A percentile compares a stretch with the other conserved stretches of the same genome.
Conservation (phyloP, 257 asterid species). For the Voacanga thouarsii region DNA sequence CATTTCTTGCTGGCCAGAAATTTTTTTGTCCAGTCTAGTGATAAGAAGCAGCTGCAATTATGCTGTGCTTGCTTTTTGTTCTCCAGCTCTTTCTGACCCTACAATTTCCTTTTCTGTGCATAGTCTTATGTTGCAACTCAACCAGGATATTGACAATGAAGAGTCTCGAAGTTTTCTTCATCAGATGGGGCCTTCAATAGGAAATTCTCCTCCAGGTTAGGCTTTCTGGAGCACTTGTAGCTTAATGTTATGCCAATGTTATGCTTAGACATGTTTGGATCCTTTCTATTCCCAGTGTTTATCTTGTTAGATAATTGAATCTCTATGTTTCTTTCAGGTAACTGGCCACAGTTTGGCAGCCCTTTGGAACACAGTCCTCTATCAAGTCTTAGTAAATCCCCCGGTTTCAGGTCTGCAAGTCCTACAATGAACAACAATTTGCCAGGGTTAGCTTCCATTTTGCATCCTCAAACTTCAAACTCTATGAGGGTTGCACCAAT, state of each 20-base stretch:
- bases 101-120: slow-evolving; percentile 2
- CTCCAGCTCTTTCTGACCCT: background rate
- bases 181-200: slow-evolving; percentile 48
- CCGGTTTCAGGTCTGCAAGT: slow-evolving; percentile 36
- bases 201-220: slow-evolving; percentile 57
- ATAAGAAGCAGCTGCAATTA: background rate
- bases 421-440: slow-evolving; percentile 37
- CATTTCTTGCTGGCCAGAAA: background rate
- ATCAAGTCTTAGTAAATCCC: slow-evolving; percentile 40
- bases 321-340: slow-evolving; percentile 36
- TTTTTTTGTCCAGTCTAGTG: background rate
- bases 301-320: background rate
- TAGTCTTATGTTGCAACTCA: slow-evolving; percentile 47
- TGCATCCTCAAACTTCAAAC: slow-evolving; percentile 38
- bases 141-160: slow-evolving; percentile 58
- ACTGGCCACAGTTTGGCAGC: slow-evolving; percentile 57
- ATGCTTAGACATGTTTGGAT: background rate
- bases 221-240: slow-evolving; percentile 16
- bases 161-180: slow-evolving; percentile 39
- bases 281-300: background rate
- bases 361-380: slow-evolving; percentile 43
- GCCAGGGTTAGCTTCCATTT: slow-evolving; percentile 55
- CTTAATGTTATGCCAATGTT: slow-evolving; percentile 12
- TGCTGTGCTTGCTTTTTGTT: background rate
- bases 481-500: slow-evolving; percentile 38